A percentile compares a stretch with the other conserved stretches of the same genome.
Conservation (phyloP, 192 early-diverging fungal genomes). For the Anaeromyces robustus region DNA sequence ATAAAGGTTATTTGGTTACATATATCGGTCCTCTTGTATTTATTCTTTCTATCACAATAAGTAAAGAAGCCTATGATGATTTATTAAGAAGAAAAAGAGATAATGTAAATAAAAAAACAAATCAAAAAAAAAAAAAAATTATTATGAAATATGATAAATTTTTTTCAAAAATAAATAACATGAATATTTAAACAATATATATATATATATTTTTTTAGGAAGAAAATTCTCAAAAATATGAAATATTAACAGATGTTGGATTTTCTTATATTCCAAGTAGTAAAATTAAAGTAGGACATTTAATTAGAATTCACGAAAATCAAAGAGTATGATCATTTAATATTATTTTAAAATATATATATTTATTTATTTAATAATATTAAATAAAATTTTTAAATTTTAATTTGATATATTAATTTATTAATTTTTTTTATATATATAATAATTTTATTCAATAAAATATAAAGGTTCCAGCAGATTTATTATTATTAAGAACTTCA, state of each 20-base stretch:
- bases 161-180: too few relatives aligned
- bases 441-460: too few relatives aligned
- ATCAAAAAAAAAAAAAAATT: too few relatives aligned
- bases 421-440: too few relatives aligned
- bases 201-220: too few relatives aligned
- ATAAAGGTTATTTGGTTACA: constrained; percentile 62
- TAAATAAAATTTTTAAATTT: too few relatives aligned
- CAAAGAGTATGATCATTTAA: constrained; percentile 32
- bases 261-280: constrained; percentile 51
- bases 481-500: constrained; percentile 69
- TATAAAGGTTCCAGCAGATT: constrained; percentile 67
- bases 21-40: constrained; percentile 90
- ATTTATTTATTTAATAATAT: too few relatives aligned
- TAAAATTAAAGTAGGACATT: constrained; percentile 75
- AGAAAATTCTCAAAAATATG: constrained; percentile 76
- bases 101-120: constrained; percentile 15
- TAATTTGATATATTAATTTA: too few relatives aligned
- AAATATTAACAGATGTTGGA: constrained; percentile 39
- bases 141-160: too few relatives aligned
- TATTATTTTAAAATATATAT: too few relatives aligned
- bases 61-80: constrained; percentile 86
- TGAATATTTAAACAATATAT: too few relatives aligned
- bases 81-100: constrained; percentile 62
- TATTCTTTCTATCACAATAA: constrained; percentile 76
- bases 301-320: constrained; percentile 71